Base-by-base conservation (phyloP, 163 green algal species). In the Scenedesmus sp. region DNA sequence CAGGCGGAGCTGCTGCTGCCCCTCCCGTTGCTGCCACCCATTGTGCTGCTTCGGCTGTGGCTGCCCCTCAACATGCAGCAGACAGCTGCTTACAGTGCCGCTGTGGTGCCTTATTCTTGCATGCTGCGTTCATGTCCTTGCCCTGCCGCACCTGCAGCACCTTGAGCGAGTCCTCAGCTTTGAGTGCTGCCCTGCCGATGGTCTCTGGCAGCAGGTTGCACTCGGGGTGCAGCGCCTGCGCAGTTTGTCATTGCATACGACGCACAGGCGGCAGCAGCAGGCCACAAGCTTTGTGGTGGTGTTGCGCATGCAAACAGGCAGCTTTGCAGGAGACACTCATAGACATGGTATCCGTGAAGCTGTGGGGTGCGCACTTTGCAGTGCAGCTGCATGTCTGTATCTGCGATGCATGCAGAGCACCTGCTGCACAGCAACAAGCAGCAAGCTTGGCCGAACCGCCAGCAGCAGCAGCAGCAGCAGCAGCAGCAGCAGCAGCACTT, bases 161-260 rank as follows among this genome's bases (percentile, higher is more conserved):
- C 18, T 20, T 84, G 23, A 91, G n/a, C 3, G 73, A 46, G 15
- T 91, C 87, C 15, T 91, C 52, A 18, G 67, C 87, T 52, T 86
- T 91, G 20, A 86, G 87, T 1, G 87, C 87, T 60, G 87, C 87
- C 54, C 60, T 73, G 73, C 73, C 73, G 10, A 91, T 91, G 12
- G 87, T 91, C 73, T 91, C 87, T 59, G 76, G 67, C 73, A 91
- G 73, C 73, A 91, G 73, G 87, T 91, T 91, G 87, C 87, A 91
- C 6, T 91, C 77, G 6, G 57, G 59, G 1, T 46, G 46, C 83
- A 88, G 59, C 6, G 83, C 83, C 83, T 88, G 83, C 83, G 6
- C 4, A 66, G 34, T 2, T 3, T 46, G 34, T 46, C 15, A 23
- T 2, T 20, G 52, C 4, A 15, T 3, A 23, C 16, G 3, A 52